These are phyloP conservation scores for Daldinia decipiens DNA, from an alignment of 495 filamentous ascomycete species.

Conservation along the genomic window DNA sequence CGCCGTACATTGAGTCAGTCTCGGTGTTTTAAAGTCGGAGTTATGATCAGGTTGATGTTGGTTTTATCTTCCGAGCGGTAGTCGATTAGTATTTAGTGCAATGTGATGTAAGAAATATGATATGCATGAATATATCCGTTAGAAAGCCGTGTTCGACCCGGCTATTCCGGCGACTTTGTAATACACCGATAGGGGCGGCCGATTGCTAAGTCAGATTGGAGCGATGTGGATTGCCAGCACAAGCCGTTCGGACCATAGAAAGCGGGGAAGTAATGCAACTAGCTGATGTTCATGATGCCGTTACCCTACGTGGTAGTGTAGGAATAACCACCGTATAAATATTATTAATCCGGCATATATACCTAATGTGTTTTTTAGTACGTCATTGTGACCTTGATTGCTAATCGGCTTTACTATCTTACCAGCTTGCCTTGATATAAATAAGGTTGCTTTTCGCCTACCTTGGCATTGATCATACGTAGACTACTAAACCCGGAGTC, in stretches of 20 bases:
- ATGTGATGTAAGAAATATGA: not conserved
- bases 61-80: not conserved
- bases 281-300: not conserved
- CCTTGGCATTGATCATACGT: not conserved
- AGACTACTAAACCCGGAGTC: conserved; percentile 6
- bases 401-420: conserved; percentile 26
- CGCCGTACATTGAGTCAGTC: not conserved
- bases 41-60: not conserved
- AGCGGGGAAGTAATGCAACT: not conserved
- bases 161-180: not conserved
- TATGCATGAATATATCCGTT: not conserved
- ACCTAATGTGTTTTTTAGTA: not conserved
- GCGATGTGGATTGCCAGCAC: not conserved
- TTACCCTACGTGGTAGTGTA: not conserved
- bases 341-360: conserved; percentile 28
- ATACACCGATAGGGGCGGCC: not conserved
- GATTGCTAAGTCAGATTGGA: not conserved
- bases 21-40: not conserved
- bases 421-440: conserved; percentile 14
- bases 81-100: not conserved
- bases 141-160: not conserved
- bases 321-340: not conserved
- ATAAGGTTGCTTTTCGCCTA: not conserved
- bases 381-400: conserved; percentile 34
- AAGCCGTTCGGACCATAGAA: not conserved